Percentiles rank a stretch among this genome's conserved stretches.
Evolutionary conservation across 176 grass and related monocot genomes (phyloP).

Genomic region (Oryza longistaminata): DNA sequence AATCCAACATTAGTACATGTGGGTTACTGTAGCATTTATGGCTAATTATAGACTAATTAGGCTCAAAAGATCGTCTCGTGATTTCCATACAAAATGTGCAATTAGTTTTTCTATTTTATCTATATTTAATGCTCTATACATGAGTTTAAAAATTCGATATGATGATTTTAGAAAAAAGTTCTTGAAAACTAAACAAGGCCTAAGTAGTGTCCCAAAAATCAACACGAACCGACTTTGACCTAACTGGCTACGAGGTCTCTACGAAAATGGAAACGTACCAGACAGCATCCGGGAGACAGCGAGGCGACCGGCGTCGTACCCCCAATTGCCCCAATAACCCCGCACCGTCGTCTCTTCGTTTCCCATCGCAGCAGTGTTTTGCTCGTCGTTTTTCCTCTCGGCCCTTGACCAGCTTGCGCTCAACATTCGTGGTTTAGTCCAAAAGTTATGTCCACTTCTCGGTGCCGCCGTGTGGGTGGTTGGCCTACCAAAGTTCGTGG

Average conservation of each 20-base stretch:
- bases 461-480: background rate
- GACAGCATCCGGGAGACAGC: background rate
- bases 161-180: too few relatives aligned
- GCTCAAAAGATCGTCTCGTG: too few relatives aligned
- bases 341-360: background rate
- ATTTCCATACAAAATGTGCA: too few relatives aligned
- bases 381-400: background rate
- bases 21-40: too few relatives aligned
- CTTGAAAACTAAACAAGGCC: too few relatives aligned
- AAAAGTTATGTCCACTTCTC: background rate
- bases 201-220: background rate
- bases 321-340: background rate
- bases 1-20: too few relatives aligned
- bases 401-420: background rate
- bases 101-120: too few relatives aligned
- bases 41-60: too few relatives aligned
- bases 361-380: slow-evolving; percentile 5
- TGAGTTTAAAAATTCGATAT: too few relatives aligned
- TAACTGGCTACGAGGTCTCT: background rate
- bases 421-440: too few relatives aligned
- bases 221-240: background rate
- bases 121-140: too few relatives aligned
- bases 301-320: slow-evolving; percentile 2
- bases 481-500: background rate
- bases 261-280: slow-evolving; percentile 21